These are phyloP conservation scores for Nothophytophthora sp. DNA, from an alignment of 352 stramenopile species.

Conservation along the genomic window DNA sequence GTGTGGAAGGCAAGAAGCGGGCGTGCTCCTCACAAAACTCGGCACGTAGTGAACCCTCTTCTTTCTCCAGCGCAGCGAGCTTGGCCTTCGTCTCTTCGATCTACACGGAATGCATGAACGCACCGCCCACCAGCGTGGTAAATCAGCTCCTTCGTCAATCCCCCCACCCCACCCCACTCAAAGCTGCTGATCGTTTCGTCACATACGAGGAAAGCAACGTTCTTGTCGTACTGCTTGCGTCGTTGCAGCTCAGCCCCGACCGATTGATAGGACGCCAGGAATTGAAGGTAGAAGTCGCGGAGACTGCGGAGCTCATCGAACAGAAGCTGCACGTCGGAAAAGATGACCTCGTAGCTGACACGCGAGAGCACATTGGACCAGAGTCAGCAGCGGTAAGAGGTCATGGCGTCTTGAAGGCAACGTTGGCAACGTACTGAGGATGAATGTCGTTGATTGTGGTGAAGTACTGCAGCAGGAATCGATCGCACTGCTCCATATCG, in stretches of 20 bases:
- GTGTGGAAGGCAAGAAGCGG: slow-evolving; percentile 65
- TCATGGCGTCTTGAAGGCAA: no score
- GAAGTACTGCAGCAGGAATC: slow-evolving; percentile 76
- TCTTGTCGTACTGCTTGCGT: slow-evolving; percentile 52
- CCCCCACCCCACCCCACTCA: slow-evolving; percentile 1
- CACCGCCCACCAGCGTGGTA: not conserved
- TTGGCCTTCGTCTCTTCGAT: slow-evolving; percentile 57
- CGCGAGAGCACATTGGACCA: not conserved
- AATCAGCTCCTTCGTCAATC: not conserved
- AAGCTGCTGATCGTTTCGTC: not conserved
- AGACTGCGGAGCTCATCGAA: slow-evolving; percentile 81
- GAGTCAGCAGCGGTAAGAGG: not conserved
- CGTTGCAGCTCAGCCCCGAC: slow-evolving; percentile 58
- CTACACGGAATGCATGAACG: slow-evolving; percentile 12
- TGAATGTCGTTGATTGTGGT: slow-evolving; percentile 86
- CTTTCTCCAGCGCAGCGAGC: slow-evolving; percentile 46
- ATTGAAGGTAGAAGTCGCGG: slow-evolving; percentile 84
- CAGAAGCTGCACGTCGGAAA: slow-evolving; percentile 68
- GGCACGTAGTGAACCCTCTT: slow-evolving; percentile 43
- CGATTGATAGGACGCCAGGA: slow-evolving; percentile 63
- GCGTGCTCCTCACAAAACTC: slow-evolving; percentile 61
- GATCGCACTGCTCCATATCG: slow-evolving; percentile 89
- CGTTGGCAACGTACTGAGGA: slow-evolving; percentile 59
- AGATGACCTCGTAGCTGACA: slow-evolving; percentile 63
- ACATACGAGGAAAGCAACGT: slow-evolving; percentile 54